Percentiles rank a stretch among this genome's conserved stretches.
These are phyloP conservation scores for Isabelozyma heimii DNA, from an alignment of 805 yeast genomes.

Conservation along the genomic window DNA sequence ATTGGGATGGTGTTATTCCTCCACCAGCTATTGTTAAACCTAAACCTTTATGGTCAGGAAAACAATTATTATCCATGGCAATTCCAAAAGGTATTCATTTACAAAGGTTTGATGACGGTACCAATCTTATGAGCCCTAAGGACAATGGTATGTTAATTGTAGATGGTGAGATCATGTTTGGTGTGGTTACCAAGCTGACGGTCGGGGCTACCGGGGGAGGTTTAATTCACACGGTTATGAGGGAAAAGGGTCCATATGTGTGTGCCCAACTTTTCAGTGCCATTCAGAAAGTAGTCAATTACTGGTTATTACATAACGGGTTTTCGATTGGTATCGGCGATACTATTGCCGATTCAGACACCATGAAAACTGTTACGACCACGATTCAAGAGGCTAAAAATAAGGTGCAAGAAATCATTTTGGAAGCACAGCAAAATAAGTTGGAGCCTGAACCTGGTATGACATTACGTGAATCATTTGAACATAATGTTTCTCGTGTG, in stretches of 20 bases:
- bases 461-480: conserved; percentile 98
- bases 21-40: conserved; percentile 94
- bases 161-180: conserved; percentile 95
- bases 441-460: conserved; percentile 98
- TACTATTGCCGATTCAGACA: conserved; percentile 95
- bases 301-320: conserved; percentile 94
- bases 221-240: conserved; percentile 91
- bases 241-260: conserved; percentile 91
- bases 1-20: conserved; percentile 98
- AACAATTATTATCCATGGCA: conserved; percentile 86
- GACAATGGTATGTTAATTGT: conserved; percentile 95
- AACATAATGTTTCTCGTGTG: conserved; percentile 92
- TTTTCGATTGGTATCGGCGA: conserved; percentile 99
- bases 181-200: conserved; percentile 97
- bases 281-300: conserved; percentile 92
- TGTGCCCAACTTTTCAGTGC: conserved; percentile 91
- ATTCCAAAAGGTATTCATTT: conserved; percentile 95
- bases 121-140: conserved; percentile 77
- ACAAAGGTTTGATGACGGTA: conserved; percentile 90
- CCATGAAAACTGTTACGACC: conserved; percentile 90
- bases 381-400: conserved; percentile 91
- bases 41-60: conserved; percentile 96
- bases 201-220: conserved; percentile 99
- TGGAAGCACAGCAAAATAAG: conserved; percentile 85
- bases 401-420: conserved; percentile 90